phyloP scores from a whole-genome alignment of 1,139 yeast species.

The Wickerhamomyces sp. region DNA sequence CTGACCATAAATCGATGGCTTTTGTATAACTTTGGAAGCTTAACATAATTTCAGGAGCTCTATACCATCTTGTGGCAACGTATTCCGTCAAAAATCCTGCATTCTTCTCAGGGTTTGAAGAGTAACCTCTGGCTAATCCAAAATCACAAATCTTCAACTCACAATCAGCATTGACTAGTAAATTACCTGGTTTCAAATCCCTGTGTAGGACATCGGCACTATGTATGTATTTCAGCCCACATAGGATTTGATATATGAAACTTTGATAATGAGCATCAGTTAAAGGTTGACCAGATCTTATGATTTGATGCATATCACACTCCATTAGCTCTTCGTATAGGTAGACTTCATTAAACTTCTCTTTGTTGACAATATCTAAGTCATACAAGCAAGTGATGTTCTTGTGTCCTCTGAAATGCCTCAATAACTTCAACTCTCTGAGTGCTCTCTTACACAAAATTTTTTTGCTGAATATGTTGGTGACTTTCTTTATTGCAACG shows the following conservation, averaged over 20 bases:
- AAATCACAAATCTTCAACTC: constrained; percentile 95
- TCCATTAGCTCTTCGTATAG: constrained; percentile 95
- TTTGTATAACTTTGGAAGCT: constrained; percentile 90
- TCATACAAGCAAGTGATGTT: constrained; percentile 93
- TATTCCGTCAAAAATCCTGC: constrained; percentile 93
- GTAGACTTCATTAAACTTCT: constrained; percentile 84
- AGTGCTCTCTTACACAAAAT: constrained; percentile 86
- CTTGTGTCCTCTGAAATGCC: constrained; percentile 89
- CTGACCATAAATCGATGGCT: constrained; percentile 97
- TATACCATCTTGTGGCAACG: constrained; percentile 96
- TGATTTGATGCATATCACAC: constrained; percentile 97
- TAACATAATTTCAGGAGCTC: constrained; percentile 97
- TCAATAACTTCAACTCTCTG: constrained; percentile 79
- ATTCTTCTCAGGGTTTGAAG: constrained; percentile 77
- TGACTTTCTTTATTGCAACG: constrained; percentile 94
- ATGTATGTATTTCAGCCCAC: constrained; percentile 92
- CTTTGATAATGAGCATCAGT: constrained; percentile 95
- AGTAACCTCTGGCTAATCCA: constrained; percentile 94
- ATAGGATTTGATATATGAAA: constrained; percentile 84
- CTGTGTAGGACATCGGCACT: constrained; percentile 94
- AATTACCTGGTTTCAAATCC: constrained; percentile 90
- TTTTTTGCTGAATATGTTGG: constrained; percentile 85
- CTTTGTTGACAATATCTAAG: constrained; percentile 80
- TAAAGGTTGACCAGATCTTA: constrained; percentile 86
- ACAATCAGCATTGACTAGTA: constrained; percentile 92